phyloP scores from a whole-genome alignment of 768 basidiomycete species.

The Sistotremastrum suecicum region DNA sequence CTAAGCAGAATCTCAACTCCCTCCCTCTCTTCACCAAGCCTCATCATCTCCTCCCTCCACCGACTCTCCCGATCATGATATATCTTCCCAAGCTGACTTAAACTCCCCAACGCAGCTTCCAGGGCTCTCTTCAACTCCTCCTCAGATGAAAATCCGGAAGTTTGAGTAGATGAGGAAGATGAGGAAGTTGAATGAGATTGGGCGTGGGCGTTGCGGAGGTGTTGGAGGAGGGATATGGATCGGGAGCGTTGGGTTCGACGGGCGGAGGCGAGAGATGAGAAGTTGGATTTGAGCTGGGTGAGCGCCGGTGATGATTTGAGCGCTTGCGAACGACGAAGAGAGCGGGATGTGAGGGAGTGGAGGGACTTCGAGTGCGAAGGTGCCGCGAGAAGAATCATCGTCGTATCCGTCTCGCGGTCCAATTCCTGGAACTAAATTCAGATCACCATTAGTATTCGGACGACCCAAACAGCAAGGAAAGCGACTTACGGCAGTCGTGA shows the following conservation, averaged over 20 bases:
- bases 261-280: conserved; percentile 43
- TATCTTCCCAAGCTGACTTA: conserved; percentile 45
- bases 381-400: conserved; percentile 58
- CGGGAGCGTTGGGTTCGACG: conserved; percentile 33
- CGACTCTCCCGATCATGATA: conserved; percentile 57
- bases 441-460: not conserved
- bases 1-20: conserved; percentile 47
- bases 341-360: conserved; percentile 50
- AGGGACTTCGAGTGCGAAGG: conserved; percentile 61
- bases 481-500: conserved; percentile 51
- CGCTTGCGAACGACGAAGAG: conserved; percentile 43
- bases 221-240: conserved; percentile 34
- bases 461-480: not conserved
- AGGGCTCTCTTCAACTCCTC: conserved; percentile 55
- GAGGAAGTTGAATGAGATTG: conserved; percentile 1
- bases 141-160: conserved; percentile 18
- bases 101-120: conserved; percentile 52
- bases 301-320: conserved; percentile 35
- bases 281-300: conserved; percentile 37
- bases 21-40: conserved; percentile 53
- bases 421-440: conserved; percentile 52
- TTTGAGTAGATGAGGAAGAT: conserved; percentile 1
- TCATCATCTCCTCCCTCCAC: conserved; percentile 57
- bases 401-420: conserved; percentile 71
- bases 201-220: conserved; percentile 12